Base-by-base conservation (phyloP, 2,329 filamentous ascomycete species). In the Samsoniella hepiali region DNA sequence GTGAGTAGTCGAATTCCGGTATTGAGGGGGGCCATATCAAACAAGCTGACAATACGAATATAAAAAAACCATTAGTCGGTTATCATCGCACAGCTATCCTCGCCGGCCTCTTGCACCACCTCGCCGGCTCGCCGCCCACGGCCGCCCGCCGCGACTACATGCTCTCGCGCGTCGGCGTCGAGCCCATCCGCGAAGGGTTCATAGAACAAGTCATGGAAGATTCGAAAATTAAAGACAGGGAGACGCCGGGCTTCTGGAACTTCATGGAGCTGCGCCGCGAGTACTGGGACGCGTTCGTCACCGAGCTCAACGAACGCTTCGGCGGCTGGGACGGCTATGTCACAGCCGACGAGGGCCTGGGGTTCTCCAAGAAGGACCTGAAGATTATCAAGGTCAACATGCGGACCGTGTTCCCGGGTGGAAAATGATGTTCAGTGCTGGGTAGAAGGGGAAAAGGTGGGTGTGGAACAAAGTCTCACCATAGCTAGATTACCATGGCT, bases 41-140 rank as follows among this genome's bases (percentile, higher is more conserved):
- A 9, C 8, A n/a, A 42, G n/a, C 40, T 54, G 38, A 61, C 58
- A 6, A 3, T 2, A 11, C 15, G 31, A n/a, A 5, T n/a, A 55
- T 7, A 34, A 38, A 49, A 10, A 53, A 34, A 34, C 32, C n/a
- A n/a, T n/a, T n/a, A n/a, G n/a, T n/a, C n/a, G n/a, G n/a, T n/a
- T n/a, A n/a, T 58, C 83, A 85, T 64, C 77, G 82, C 31, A 86
- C 82, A 0, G 83, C 82, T 9, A 75, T 85, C 9, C 69, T 84
- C 9, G 76, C 79, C 0, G 82, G 79, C 10, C 69, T 86, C 5
- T 72, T 86, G n/a, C 75, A 82, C 62, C 73, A 73, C n/a, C 75
- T 85, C 15, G 80, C 81, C 1, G 82, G 81, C 36, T 78, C 79
- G 31, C 66, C 76, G 5, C 67, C 73, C 11, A 76, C 83, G 31